Evolutionary conservation across 495 filamentous ascomycete species (phyloP).

Genomic region (Daldinia grandis): DNA sequence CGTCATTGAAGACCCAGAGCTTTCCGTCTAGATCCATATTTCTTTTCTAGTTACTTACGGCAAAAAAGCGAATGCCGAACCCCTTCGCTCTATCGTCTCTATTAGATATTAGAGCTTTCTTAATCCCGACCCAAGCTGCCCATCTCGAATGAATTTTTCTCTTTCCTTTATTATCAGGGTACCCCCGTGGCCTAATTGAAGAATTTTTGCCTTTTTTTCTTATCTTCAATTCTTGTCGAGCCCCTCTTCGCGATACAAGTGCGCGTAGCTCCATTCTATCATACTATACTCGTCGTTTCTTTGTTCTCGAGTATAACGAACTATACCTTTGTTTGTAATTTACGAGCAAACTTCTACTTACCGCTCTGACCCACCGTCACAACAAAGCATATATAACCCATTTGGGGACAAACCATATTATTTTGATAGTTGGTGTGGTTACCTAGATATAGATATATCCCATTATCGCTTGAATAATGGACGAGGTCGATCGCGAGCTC

Average conservation of each 20-base stretch:
- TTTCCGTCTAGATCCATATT: slow-evolving; percentile 26
- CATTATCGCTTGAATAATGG: slow-evolving; percentile 48
- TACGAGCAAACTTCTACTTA: background rate
- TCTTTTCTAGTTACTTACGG: slow-evolving; percentile 1
- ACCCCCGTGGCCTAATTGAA: slow-evolving; percentile 11
- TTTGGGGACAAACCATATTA: background rate
- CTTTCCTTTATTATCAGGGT: slow-evolving; percentile 27
- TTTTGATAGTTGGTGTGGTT: background rate
- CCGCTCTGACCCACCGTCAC: background rate
- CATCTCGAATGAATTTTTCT: slow-evolving; percentile 15
- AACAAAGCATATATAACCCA: background rate
- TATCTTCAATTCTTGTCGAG: slow-evolving; percentile 16
- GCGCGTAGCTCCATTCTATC: slow-evolving; percentile 4
- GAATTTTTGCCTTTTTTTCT: slow-evolving; percentile 6
- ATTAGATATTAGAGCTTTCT: slow-evolving; percentile 20
- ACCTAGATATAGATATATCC: background rate
- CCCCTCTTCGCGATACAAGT: slow-evolving; percentile 17
- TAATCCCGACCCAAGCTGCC: slow-evolving; percentile 18
- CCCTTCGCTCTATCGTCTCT: slow-evolving; percentile 23
- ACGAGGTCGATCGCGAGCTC: slow-evolving; percentile 63
- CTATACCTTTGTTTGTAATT: background rate
- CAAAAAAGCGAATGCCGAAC: slow-evolving; percentile 42
- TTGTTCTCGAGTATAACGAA: background rate
- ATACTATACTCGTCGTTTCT: slow-evolving; percentile 15
- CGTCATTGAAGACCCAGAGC: slow-evolving; percentile 32